phyloP scores from a whole-genome alignment of 2,329 filamentous ascomycete genomes.

The Sporothrix humicola region DNA sequence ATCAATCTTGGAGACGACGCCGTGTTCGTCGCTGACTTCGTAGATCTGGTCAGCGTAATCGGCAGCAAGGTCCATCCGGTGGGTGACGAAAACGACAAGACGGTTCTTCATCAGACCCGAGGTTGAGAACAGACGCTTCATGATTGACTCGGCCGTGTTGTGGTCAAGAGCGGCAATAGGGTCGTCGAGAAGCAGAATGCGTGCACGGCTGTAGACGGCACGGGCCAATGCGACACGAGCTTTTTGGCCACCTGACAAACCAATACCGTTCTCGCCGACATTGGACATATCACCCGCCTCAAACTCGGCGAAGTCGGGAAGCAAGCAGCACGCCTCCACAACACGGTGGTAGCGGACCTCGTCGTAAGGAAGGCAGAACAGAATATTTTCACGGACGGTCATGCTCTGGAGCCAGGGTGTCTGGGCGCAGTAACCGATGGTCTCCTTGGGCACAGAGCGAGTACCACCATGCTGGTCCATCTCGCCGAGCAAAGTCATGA shows the following conservation, averaged over 20 bases:
- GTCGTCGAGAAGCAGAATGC: slow-evolving; percentile 66
- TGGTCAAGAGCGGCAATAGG: slow-evolving; percentile 68
- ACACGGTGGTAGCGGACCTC: slow-evolving; percentile 62
- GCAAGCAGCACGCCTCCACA: slow-evolving; percentile 64
- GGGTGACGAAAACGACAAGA: slow-evolving; percentile 79
- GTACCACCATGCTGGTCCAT: slow-evolving; percentile 68
- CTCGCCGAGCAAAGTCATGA: slow-evolving; percentile 65
- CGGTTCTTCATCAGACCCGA: slow-evolving; percentile 56
- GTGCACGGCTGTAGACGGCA: slow-evolving; percentile 64
- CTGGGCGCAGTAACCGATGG: slow-evolving; percentile 63
- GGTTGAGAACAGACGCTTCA: slow-evolving; percentile 62
- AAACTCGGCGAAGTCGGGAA: slow-evolving; percentile 62
- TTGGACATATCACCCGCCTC: slow-evolving; percentile 62
- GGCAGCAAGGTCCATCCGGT: slow-evolving; percentile 77
- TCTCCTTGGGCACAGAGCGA: slow-evolving; percentile 54
- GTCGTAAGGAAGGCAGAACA: slow-evolving; percentile 64
- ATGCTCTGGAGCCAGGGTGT: slow-evolving; percentile 70
- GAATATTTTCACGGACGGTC: slow-evolving; percentile 68
- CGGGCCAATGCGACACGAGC: slow-evolving; percentile 67
- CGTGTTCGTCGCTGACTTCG: slow-evolving; percentile 66
- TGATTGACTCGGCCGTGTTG: slow-evolving; percentile 63
- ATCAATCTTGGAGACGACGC: slow-evolving; percentile 45
- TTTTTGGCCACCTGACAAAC: slow-evolving; percentile 67
- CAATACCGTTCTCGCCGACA: slow-evolving; percentile 67
- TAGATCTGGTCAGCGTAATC: slow-evolving; percentile 76